Percentiles rank a stretch among this genome's conserved stretches.
These are phyloP conservation scores for Microdochium bolleyi DNA, from an alignment of 2,329 filamentous ascomycete genomes.

Conservation along the genomic window DNA sequence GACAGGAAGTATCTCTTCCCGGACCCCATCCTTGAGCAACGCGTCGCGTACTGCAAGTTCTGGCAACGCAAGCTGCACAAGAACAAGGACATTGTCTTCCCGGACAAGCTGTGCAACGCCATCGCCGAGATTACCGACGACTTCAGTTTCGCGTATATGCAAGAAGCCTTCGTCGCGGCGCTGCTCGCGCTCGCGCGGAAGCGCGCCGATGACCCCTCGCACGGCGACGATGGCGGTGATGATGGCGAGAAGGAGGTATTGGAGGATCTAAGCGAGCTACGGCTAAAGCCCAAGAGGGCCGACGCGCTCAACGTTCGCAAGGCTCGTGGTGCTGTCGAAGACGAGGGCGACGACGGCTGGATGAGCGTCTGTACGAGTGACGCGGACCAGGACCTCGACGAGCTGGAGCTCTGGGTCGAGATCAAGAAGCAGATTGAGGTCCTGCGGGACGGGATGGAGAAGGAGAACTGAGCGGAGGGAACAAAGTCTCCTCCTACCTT, in stretches of 20 bases:
- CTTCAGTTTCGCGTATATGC: slow-evolving; percentile 65
- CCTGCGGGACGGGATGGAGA: slow-evolving; percentile 50
- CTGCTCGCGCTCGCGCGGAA: slow-evolving; percentile 47
- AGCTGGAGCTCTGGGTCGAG: slow-evolving; percentile 49
- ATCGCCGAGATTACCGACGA: slow-evolving; percentile 54
- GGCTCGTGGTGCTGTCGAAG: slow-evolving; percentile 5
- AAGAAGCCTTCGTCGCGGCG: slow-evolving; percentile 60
- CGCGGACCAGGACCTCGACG: slow-evolving; percentile 34
- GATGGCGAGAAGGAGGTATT: slow-evolving; percentile 1
- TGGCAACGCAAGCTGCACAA: slow-evolving; percentile 50
- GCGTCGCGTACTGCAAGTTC: slow-evolving; percentile 52
- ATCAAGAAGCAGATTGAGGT: slow-evolving; percentile 57
- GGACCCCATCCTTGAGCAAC: slow-evolving; percentile 44
- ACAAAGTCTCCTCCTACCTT: background rate
- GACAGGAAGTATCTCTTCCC: slow-evolving; percentile 61
- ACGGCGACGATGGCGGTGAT: slow-evolving; percentile 9
- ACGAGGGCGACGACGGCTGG: slow-evolving; percentile 24
- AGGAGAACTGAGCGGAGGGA: slow-evolving; percentile 9
- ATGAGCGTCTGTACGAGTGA: slow-evolving; percentile 21
- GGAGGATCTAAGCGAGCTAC: background rate
- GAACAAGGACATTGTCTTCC: slow-evolving; percentile 53
- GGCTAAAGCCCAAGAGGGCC: background rate
- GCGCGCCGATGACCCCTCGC: slow-evolving; percentile 2
- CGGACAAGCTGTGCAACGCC: slow-evolving; percentile 45
- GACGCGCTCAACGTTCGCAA: background rate